phyloP scores from a whole-genome alignment of 805 yeast species.

The Sugiyamaella marilandica region DNA sequence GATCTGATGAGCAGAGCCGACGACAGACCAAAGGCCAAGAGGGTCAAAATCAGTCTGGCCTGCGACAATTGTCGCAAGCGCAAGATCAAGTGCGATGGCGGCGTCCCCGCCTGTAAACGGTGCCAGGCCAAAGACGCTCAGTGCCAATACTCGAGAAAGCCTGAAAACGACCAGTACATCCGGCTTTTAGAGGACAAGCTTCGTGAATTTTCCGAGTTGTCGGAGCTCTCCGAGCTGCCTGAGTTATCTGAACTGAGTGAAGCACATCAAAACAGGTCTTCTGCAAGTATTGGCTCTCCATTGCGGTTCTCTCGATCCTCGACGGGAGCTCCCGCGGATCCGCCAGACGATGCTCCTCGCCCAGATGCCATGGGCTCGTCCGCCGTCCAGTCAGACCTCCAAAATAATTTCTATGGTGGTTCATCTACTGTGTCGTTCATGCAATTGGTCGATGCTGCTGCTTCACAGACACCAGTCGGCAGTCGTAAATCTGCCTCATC shows the following conservation, averaged over 20 bases:
- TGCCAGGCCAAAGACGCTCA: neutral
- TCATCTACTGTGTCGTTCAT: slow-evolving; percentile 13
- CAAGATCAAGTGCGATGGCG: neutral
- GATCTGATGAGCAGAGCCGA: no score
- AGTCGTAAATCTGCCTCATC: neutral
- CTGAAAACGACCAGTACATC: neutral
- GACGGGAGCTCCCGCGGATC: neutral
- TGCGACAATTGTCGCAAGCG: neutral
- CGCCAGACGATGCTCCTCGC: neutral
- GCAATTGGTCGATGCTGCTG: slow-evolving; percentile 13
- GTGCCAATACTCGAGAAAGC: neutral
- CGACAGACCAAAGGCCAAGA: neutral
- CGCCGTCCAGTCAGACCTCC: neutral
- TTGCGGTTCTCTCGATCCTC: neutral
- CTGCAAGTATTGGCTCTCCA: neutral
- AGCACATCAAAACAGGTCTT: neutral
- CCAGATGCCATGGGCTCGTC: slow-evolving; percentile 13
- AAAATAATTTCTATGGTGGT: slow-evolving; percentile 1
- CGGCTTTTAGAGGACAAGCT: neutral
- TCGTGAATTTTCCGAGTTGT: neutral
- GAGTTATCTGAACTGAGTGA: no score
- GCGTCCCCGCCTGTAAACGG: neutral
- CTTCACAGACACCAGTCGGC: neutral
- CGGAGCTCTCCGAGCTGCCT: no score
- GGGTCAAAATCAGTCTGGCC: neutral